Conservation (phyloP, 1,284 basidiomycete genomes). For the Trichosporon sp. region DNA sequence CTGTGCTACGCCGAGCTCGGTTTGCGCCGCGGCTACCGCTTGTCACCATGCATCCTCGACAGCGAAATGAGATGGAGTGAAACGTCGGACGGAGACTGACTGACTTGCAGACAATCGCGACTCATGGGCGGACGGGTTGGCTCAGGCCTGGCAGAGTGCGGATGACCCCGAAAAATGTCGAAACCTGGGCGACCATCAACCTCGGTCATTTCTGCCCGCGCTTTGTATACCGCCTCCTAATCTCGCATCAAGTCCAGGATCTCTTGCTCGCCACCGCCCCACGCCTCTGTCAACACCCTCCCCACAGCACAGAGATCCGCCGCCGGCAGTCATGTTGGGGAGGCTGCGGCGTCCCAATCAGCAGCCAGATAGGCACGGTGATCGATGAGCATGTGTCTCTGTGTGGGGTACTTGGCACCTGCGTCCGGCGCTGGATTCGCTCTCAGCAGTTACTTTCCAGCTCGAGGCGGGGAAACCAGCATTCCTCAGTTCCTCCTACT, state of each 20-base stretch:
- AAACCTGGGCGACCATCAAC: background rate
- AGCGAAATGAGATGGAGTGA: no score
- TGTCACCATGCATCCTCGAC: background rate
- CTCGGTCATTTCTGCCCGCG: conserved; percentile 4
- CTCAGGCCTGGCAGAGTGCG: background rate
- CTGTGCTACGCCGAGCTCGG: background rate
- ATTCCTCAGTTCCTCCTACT: background rate
- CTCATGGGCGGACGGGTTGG: background rate
- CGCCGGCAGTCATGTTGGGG: background rate
- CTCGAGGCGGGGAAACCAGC: background rate
- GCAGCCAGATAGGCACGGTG: background rate
- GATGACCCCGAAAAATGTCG: conserved; percentile 1
- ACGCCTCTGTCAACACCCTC: background rate
- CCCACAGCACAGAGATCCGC: background rate
- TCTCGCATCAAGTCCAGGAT: background rate
- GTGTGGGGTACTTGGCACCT: background rate
- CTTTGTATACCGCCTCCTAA: conserved; percentile 1
- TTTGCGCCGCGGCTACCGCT: background rate
- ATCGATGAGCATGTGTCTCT: background rate
- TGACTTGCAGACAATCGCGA: background rate
- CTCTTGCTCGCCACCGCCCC: background rate
- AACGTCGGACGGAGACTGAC: background rate
- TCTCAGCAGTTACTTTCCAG: background rate
- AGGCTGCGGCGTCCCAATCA: background rate
- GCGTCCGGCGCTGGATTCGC: background rate